Evolutionary conservation across 257 asterid species (phyloP).

Genomic region (Forsythia suspensa): DNA sequence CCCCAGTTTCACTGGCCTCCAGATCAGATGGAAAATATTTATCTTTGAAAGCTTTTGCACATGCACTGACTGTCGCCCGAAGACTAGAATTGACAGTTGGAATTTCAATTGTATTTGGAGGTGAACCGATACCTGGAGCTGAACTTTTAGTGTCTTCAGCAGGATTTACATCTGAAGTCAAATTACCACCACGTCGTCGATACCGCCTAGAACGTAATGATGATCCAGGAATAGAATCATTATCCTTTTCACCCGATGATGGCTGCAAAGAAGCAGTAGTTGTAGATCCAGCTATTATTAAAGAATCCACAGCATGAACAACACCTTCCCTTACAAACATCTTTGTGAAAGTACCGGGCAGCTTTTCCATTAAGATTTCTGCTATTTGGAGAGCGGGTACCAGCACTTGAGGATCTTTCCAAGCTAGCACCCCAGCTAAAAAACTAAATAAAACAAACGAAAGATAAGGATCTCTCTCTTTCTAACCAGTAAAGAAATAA

Average conservation of each 20-base stretch:
- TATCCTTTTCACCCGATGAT: conserved; percentile 65
- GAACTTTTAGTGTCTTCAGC: conserved; percentile 55
- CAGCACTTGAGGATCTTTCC: conserved; percentile 99
- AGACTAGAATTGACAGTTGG: conserved; percentile 59
- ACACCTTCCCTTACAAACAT: conserved; percentile 97
- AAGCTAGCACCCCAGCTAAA: conserved; percentile 96
- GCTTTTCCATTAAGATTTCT: conserved; percentile 95
- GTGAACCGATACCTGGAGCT: conserved; percentile 44
- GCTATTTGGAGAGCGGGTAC: conserved; percentile 96
- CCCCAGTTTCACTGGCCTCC: conserved; percentile 63
- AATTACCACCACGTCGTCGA: conserved; percentile 68
- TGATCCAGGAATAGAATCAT: conserved; percentile 79
- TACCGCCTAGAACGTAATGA: conserved; percentile 75
- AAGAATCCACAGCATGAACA: conserved; percentile 87
- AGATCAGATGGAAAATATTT: conserved; percentile 78
- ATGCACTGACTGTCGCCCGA: conserved; percentile 70
- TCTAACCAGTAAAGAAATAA: conserved; percentile 13
- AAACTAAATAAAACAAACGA: conserved; percentile 49
- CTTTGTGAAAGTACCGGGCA: conserved; percentile 83
- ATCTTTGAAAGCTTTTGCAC: conserved; percentile 87
- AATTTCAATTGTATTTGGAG: conserved; percentile 54
- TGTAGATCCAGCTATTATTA: conserved; percentile 55
- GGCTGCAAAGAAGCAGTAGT: conserved; percentile 48
- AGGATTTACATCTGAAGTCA: conserved; percentile 56
- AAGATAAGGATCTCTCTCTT: conserved; percentile 21